Percentiles rank a stretch among this genome's conserved stretches.
These are phyloP conservation scores for Lomentospora prolificans DNA, from an alignment of 2,329 filamentous ascomycete species.

Conservation along the genomic window DNA sequence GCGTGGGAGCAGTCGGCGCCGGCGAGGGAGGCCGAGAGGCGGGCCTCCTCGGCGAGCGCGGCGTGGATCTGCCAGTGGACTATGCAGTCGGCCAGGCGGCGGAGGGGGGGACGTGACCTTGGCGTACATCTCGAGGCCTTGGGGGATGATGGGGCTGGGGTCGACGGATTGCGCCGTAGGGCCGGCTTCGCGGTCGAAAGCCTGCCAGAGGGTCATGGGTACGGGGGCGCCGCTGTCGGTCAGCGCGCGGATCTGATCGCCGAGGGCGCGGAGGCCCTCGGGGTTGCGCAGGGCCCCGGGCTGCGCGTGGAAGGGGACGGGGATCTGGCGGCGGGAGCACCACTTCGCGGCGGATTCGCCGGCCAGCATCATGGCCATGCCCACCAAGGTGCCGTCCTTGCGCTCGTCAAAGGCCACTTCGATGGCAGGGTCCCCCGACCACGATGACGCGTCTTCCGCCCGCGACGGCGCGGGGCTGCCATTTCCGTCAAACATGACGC, in stretches of 20 bases:
- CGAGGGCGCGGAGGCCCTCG: constrained; percentile 1
- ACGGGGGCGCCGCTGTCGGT: constrained; percentile 14
- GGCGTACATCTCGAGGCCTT: constrained; percentile 51
- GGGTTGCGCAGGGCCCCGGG: constrained; percentile 19
- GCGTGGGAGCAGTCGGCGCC: not conserved
- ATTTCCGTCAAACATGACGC: constrained; percentile 30
- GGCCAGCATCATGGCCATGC: constrained; percentile 47
- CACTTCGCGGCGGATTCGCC: constrained; percentile 52
- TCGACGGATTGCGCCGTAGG: constrained; percentile 39
- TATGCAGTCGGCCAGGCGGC: constrained; percentile 52
- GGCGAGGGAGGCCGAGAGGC: constrained; percentile 14
- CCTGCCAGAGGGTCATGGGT: constrained; percentile 21
- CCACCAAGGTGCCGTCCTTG: constrained; percentile 23
- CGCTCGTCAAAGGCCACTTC: constrained; percentile 19
- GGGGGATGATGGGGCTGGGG: constrained; percentile 44
- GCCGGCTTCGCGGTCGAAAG: constrained; percentile 31
- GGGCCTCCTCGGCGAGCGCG: constrained; percentile 38
- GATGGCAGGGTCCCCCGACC: constrained; percentile 42
- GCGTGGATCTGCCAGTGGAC: constrained; percentile 59
- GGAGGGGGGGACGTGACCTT: constrained; percentile 58
- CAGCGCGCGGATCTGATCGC: constrained; percentile 23
- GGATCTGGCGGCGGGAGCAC: constrained; percentile 47
- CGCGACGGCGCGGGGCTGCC: constrained; percentile 10
- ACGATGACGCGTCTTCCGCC: constrained; percentile 13
- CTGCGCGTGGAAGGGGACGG: constrained; percentile 45